Percentiles rank a stretch among this genome's conserved stretches.
phyloP scores from a whole-genome alignment of 495 filamentous ascomycete species.

The Podospora didyma region DNA sequence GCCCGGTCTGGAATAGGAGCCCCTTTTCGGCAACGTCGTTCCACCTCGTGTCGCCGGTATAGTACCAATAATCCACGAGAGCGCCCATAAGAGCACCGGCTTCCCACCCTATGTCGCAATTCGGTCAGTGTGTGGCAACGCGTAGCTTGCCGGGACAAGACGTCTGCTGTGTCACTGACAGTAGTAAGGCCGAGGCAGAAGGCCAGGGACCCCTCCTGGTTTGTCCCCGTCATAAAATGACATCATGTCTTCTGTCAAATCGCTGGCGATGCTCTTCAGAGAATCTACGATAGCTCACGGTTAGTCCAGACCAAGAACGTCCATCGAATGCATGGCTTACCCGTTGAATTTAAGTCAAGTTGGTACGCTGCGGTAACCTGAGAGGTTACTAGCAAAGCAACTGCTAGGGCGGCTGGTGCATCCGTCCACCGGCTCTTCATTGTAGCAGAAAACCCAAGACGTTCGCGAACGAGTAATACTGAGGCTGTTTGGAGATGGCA shows the following conservation, averaged over 20 bases:
- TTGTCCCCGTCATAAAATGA: conserved; percentile 62
- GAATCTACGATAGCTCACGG: conserved; percentile 50
- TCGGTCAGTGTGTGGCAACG: not conserved
- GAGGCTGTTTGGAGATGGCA: not conserved
- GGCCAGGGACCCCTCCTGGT: conserved; percentile 48
- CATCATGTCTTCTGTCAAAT: conserved; percentile 61
- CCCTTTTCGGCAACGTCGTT: conserved; percentile 53
- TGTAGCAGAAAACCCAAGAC: not conserved
- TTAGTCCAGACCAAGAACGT: not conserved
- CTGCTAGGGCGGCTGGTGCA: not conserved
- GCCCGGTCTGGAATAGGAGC: conserved; percentile 57
- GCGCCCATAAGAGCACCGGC: conserved; percentile 64
- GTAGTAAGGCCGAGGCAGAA: conserved; percentile 41
- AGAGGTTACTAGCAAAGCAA: conserved; percentile 6
- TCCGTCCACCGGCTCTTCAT: conserved; percentile 8
- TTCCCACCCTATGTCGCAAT: conserved; percentile 68
- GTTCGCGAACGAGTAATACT: not conserved
- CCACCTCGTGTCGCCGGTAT: conserved; percentile 58
- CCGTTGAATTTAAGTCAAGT: conserved; percentile 26
- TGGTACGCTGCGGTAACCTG: conserved; percentile 21
- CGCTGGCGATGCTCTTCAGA: conserved; percentile 57
- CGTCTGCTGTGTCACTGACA: conserved; percentile 24
- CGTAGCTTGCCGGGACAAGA: not conserved
- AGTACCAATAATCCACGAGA: conserved; percentile 64
- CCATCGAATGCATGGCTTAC: conserved; percentile 8